Evolutionary conservation across 2,329 filamentous ascomycete genomes (phyloP), one percentile per base, ranked within the genome.

Genomic region (Colletotrichum abscissum): DNA sequence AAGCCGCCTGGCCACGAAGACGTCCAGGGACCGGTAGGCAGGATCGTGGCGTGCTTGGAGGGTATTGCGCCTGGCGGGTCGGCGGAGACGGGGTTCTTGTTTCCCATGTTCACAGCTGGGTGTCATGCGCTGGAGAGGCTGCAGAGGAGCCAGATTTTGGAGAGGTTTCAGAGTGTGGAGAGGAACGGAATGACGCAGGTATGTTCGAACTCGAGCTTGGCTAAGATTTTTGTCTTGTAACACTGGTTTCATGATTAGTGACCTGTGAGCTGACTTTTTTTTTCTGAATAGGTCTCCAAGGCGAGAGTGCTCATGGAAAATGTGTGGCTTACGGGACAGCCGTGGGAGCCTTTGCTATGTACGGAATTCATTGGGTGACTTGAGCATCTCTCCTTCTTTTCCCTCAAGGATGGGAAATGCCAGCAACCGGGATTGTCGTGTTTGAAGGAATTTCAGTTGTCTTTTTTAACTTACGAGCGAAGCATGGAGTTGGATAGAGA

Each of bases 81-180:
- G 19, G 93, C 93, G 0, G 94, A 96, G 81, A 91, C 90, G 9
- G 94, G 93, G 78, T 84, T 94, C 22, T 81, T 97, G 52, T 95
- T 97, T 76, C 94, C 94, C 0, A 91, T 97, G 83, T 97, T 97
- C 81, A 94, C 93, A 1, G 94, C 94, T 1, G 94, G 94, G 0
- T 95, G 93, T 76, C 93, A 97, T 80, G 90, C 91, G 1, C 84
- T 84, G 68, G 88, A 91, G 62, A 78, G 84, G 42, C 82, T 81
- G 3, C 89, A 92, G 76, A 86, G 91, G 63, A 83, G 84, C 28
- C 86, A 90, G 77, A 90, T 96, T 49, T 84, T 94, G 77, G 88
- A 90, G 76, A 86, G 94, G 60, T 86, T 97, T 78, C 86, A 86
- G 79, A 88, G 88, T 22, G 89, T 94, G 1, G 93, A 96, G 82